Evolutionary conservation across 1,284 basidiomycete species (phyloP), one percentile per base, ranked within the genome.

Genomic region (Melampsora abietis-canadensis): DNA sequence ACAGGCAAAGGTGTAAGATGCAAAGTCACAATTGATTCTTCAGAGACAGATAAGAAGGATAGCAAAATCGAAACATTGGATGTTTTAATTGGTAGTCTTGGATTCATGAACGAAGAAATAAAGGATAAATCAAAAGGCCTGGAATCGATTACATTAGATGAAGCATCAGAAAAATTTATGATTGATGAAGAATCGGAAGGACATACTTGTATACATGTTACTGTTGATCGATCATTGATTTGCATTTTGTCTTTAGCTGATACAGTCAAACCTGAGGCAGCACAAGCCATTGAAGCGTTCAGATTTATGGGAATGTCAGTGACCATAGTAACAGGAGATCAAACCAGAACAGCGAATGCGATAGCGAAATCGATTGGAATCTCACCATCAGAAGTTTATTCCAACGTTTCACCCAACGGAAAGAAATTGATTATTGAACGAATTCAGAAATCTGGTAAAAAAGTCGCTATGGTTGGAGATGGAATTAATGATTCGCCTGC

Each of bases 401-500:
- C 92, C 2, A 88, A 87, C 66, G 92, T 97, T 86, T 93, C 89
- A 79, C 94, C 94, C 1, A 91, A 93, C 80, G 94, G 94, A 60
- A 97, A 97, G 82, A 92, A 92, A 0, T 85, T 88, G 21, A 87
- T 92, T 74, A 86, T 97, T 21, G 84, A 87, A 2, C 91, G 93
- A 80, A 82, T 96, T 51, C 90, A 92, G 82, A 85, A 87, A 79
- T 86, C 87, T 78, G 83, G 88, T 21, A 78, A 74, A 48, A 51
- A 37, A 21, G 46, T 73, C 17, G 80, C 80, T 24, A 80, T 94
- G 92, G 92, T 99, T 64, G 96, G 96, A 24, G 96, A 99, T 82
- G 96, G 96, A 21, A 96, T 98, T 84, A 98, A 99, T 82, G 96
- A 99, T 82, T 95, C 94, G 0, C 95, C 94, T 0, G 96, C 95